Evolutionary conservation across 805 yeast genomes (phyloP).

Genomic region (Priceomyces melissophilus): DNA sequence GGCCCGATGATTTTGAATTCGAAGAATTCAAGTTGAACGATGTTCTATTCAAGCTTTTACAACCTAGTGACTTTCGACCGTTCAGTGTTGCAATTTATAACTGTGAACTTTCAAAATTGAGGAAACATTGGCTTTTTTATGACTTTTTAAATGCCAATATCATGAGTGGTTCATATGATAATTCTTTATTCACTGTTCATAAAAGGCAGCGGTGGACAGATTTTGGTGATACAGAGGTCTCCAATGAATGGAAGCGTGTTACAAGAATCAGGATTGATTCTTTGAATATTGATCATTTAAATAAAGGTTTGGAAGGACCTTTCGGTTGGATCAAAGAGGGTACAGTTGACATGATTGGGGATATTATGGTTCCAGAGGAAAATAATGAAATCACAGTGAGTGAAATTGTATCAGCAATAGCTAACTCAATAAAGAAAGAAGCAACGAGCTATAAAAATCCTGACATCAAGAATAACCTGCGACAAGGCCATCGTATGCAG

Average conservation of each 20-base stretch:
- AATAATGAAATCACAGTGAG: conserved; percentile 46
- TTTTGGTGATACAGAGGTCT: conserved; percentile 23
- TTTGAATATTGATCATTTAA: conserved; percentile 81
- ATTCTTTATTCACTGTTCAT: conserved; percentile 88
- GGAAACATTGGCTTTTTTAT: conserved; percentile 92
- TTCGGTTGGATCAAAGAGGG: conserved; percentile 97
- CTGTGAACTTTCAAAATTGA: conserved; percentile 71
- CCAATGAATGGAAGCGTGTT: conserved; percentile 38
- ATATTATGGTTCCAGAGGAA: conserved; percentile 74
- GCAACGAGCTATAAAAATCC: conserved; percentile 43
- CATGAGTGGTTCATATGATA: conserved; percentile 89
- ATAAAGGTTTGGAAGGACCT: conserved; percentile 88
- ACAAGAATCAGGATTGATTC: conserved; percentile 84
- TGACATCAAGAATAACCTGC: conserved; percentile 14
- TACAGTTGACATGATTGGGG: conserved; percentile 89
- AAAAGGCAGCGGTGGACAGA: conserved; percentile 62
- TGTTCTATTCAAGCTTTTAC: conserved; percentile 73
- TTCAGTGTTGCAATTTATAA: conserved; percentile 85
- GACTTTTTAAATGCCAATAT: conserved; percentile 82
- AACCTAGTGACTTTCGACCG: conserved; percentile 78
- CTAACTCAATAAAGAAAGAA: conserved; percentile 46
- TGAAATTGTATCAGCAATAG: conserved; percentile 49
- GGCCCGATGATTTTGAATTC: conserved; percentile 91
- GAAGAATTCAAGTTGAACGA: conserved; percentile 82
- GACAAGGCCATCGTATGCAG: conserved; percentile 27